Conservation (phyloP, 2,329 filamentous ascomycete genomes). For the Monosporascus sp. region DNA sequence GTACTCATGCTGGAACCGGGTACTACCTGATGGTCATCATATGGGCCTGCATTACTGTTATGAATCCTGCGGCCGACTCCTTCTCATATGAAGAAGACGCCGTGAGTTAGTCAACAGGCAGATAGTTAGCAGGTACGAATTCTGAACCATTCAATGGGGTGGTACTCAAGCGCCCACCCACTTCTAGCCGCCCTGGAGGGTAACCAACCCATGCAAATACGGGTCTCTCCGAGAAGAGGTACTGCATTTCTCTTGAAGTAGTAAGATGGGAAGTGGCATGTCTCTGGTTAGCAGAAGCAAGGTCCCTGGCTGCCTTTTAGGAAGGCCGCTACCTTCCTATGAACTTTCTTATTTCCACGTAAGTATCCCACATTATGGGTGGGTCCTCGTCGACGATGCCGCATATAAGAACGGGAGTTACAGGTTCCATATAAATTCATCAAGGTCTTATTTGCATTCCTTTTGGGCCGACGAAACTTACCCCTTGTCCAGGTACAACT, state of each 20-base stretch:
- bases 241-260: background rate
- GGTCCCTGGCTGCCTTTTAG: background rate
- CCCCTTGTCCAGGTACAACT: too few species aligned
- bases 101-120: too few species aligned
- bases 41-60: background rate
- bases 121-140: too few species aligned
- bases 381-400: too few species aligned
- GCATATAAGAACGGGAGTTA: too few species aligned
- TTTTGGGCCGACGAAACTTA: too few species aligned
- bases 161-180: background rate
- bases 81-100: too few species aligned
- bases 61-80: background rate
- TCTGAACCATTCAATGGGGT: background rate
- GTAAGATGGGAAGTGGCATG: background rate
- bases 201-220: background rate
- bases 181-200: background rate
- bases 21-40: too few species aligned
- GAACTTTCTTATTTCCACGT: background rate
- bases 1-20: too few species aligned
- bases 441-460: too few species aligned
- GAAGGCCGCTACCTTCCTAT: background rate
- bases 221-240: background rate
- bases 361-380: too few species aligned
- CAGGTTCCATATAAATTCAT: too few species aligned
- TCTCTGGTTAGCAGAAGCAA: background rate